Percentiles rank a stretch among this genome's conserved stretches.
These are phyloP conservation scores for Mycosphaerella sp. DNA, from an alignment of 2,329 filamentous ascomycete genomes.

Conservation along the genomic window DNA sequence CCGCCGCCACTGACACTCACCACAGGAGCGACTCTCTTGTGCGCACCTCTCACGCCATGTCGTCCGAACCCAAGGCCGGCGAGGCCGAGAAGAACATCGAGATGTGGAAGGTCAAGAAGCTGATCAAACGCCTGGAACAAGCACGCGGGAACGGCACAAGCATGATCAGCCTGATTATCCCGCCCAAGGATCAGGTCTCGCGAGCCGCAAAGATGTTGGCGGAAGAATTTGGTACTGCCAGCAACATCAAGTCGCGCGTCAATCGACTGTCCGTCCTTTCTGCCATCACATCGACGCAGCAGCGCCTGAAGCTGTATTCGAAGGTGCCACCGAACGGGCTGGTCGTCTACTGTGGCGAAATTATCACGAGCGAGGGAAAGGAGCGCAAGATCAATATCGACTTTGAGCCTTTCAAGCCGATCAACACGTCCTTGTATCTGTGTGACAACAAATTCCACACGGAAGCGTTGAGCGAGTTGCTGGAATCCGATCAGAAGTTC, in stretches of 20 bases:
- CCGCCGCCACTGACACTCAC: too few species aligned
- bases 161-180: constrained; percentile 99
- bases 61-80: constrained; percentile 73
- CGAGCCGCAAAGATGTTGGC: constrained; percentile 98
- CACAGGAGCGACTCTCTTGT: background rate
- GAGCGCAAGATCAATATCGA: constrained; percentile 99
- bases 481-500: constrained; percentile 98
- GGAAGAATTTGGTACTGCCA: constrained; percentile 82
- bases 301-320: constrained; percentile 97
- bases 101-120: constrained; percentile 98
- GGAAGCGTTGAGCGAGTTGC: constrained; percentile 89
- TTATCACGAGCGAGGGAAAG: constrained; percentile 96
- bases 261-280: constrained; percentile 97
- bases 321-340: constrained; percentile 97
- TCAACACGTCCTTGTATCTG: constrained; percentile 98
- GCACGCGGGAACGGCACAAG: constrained; percentile 97
- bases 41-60: constrained; percentile 58
- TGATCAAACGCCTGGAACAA: constrained; percentile 96
- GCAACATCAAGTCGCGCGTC: constrained; percentile 99
- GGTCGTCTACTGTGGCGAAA: constrained; percentile 99
- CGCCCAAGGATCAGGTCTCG: constrained; percentile 96
- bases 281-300: constrained; percentile 97
- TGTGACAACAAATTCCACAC: constrained; percentile 99
- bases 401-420: constrained; percentile 99
- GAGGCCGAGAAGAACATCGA: constrained; percentile 97